Conservation (phyloP, 2,329 filamentous ascomycete genomes). For the Stemphylium beticola region DNA sequence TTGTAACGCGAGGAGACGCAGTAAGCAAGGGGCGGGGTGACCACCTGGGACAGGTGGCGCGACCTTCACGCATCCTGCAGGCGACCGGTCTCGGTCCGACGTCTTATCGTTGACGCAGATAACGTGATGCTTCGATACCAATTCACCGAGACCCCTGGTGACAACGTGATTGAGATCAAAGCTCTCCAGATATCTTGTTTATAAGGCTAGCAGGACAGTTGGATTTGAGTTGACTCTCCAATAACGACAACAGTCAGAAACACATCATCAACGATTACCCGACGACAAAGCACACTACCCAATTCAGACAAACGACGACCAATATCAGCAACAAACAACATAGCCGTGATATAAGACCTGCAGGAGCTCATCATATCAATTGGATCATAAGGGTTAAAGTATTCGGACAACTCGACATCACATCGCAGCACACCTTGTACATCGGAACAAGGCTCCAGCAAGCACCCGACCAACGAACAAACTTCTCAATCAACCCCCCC, state of each 20-base stretch:
- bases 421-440: background rate
- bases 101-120: slow-evolving; percentile 14
- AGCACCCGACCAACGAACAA: background rate
- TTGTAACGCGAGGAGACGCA: background rate
- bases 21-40: slow-evolving; percentile 24
- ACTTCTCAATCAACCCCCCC: background rate
- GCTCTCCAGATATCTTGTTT: background rate
- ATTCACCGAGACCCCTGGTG: background rate
- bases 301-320: background rate
- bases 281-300: background rate
- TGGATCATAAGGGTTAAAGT: background rate
- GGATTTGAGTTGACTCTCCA: background rate
- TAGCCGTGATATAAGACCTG: background rate
- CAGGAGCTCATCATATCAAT: background rate
- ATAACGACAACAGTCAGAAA: background rate
- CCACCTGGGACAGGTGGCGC: slow-evolving; percentile 25
- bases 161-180: slow-evolving; percentile 23
- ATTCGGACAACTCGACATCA: background rate
- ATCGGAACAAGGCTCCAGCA: background rate
- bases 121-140: slow-evolving; percentile 15
- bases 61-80: slow-evolving; percentile 19
- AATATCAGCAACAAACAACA: background rate
- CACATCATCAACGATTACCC: background rate
- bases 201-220: background rate
- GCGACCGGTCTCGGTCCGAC: slow-evolving; percentile 15